Conservation (phyloP, 1,139 yeast species). For the Yamadazyma friedrichii region DNA sequence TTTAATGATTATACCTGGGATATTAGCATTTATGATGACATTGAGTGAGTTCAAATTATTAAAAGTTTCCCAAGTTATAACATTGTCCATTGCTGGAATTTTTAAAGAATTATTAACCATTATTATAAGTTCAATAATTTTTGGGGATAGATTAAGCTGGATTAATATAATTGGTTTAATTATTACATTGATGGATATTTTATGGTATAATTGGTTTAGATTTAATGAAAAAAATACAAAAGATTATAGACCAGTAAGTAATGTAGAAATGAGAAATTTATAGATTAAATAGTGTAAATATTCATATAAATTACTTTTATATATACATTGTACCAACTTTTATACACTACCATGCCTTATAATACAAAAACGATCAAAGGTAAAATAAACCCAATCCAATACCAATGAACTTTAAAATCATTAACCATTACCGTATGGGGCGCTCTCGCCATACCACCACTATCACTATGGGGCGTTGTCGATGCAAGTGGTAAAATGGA, state of each 20-base stretch:
- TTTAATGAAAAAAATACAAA: slow-evolving; percentile 22
- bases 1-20: slow-evolving; percentile 75
- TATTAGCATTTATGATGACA: slow-evolving; percentile 87
- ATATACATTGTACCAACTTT: no score
- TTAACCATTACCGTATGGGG: neutral
- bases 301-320: neutral
- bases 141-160: slow-evolving; percentile 68
- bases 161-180: slow-evolving; percentile 74
- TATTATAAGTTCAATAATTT: slow-evolving; percentile 63
- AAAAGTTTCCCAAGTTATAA: slow-evolving; percentile 79
- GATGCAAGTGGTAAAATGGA: slow-evolving; percentile 6
- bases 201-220: slow-evolving; percentile 76
- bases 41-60: slow-evolving; percentile 82
- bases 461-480: neutral
- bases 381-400: slow-evolving; percentile 1
- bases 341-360: neutral
- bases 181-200: slow-evolving; percentile 74
- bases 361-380: slow-evolving; percentile 1
- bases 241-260: slow-evolving; percentile 9
- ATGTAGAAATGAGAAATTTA: slow-evolving; percentile 14
- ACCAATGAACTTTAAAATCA: slow-evolving; percentile 1
- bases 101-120: slow-evolving; percentile 89
- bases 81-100: slow-evolving; percentile 87
- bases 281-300: slow-evolving; percentile 1
- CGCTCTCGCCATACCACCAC: neutral